Conservation (phyloP, 169 alveolate species). For the Cryptosporidium muris region DNA sequence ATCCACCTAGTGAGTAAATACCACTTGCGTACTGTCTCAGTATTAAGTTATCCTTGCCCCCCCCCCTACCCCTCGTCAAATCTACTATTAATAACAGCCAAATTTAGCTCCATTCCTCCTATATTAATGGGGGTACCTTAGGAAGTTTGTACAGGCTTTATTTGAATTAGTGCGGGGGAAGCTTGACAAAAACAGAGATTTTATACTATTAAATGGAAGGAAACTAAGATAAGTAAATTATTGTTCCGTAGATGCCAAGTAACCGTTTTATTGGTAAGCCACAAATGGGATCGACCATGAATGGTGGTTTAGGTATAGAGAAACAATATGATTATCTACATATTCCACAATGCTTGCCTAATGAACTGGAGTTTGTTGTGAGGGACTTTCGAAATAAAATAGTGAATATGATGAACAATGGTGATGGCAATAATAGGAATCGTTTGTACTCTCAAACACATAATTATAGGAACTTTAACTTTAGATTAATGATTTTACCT, state of each 20-base stretch:
- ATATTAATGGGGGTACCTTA: too few relatives aligned
- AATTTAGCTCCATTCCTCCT: too few relatives aligned
- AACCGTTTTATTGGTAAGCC: constrained; percentile 1
- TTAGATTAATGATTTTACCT: constrained; percentile 54
- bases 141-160: neutral
- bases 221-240: neutral
- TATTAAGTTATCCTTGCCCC: too few relatives aligned
- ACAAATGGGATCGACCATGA: constrained; percentile 1
- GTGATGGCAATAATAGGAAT: constrained; percentile 27
- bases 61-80: too few relatives aligned
- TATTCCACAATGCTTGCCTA: constrained; percentile 44
- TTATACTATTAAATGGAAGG: neutral
- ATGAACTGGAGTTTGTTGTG: constrained; percentile 60
- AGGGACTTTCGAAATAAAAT: constrained; percentile 27
- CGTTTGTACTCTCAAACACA: constrained; percentile 52
- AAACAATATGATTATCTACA: constrained; percentile 43
- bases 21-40: too few relatives aligned
- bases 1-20: too few relatives aligned
- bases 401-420: constrained; percentile 46
- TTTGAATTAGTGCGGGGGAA: constrained; percentile 2
- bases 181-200: neutral
- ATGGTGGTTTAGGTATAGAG: constrained; percentile 5
- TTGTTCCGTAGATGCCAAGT: neutral
- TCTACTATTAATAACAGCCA: too few relatives aligned
- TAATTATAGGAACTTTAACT: constrained; percentile 51